These are phyloP conservation scores for Grosmannia clavigera DNA, from an alignment of 2,329 filamentous ascomycete genomes.

Conservation along the genomic window DNA sequence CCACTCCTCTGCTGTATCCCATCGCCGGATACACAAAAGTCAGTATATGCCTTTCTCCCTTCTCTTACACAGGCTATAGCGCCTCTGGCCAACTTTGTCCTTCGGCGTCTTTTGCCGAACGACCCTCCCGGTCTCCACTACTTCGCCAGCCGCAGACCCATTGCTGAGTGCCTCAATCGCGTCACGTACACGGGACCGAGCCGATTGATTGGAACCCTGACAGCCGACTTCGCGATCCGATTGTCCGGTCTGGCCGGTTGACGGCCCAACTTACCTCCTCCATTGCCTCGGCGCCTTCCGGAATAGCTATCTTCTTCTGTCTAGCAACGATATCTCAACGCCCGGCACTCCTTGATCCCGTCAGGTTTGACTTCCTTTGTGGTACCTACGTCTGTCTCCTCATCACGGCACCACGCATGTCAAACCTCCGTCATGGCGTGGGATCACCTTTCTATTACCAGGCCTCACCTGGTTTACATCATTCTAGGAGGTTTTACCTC, in stretches of 20 bases:
- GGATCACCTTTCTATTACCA: constrained; percentile 75
- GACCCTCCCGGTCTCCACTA: not conserved
- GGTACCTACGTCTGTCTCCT: too few species aligned
- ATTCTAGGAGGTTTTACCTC: constrained; percentile 96
- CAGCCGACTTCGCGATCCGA: not conserved
- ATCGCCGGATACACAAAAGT: not conserved
- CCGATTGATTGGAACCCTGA: constrained; percentile 17
- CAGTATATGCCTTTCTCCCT: not conserved
- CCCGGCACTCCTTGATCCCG: too few species aligned
- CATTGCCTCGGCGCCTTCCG: not conserved
- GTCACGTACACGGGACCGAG: constrained; percentile 8
- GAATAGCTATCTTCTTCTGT: not conserved
- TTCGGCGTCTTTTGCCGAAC: not conserved
- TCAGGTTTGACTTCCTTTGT: not conserved
- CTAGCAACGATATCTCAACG: not conserved
- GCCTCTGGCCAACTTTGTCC: not conserved
- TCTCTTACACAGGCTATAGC: not conserved
- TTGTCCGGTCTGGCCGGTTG: not conserved
- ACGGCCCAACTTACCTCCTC: not conserved
- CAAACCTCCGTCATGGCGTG: constrained; percentile 48
- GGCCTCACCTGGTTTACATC: constrained; percentile 95
- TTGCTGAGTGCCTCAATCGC: constrained; percentile 15
- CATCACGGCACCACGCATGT: not conserved
- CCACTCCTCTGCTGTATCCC: not conserved
- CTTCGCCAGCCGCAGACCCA: not conserved